Evolutionary conservation across 306 rosid genomes (phyloP), one percentile per base, ranked within the genome.

Genomic region (Carpinus viminea): DNA sequence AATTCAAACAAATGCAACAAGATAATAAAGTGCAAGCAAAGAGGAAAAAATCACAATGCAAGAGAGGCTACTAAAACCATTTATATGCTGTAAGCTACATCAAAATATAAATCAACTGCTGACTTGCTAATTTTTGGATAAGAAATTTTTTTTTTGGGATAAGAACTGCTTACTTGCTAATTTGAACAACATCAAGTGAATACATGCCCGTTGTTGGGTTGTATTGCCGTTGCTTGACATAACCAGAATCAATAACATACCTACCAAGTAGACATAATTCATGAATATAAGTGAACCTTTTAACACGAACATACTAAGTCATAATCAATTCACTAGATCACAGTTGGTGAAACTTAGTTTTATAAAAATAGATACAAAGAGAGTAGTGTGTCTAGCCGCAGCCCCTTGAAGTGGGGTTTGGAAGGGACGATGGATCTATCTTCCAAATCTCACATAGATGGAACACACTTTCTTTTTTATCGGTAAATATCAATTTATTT

Each of bases 181-280:
- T 95, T 91, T 87, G 98, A 84, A 92, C 93, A 87, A 95, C 90
- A 60, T 92, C 97, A 62, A 92, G 98, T 16, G 98, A 92, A 87
- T 92, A 92, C 98, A 95, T 95, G 82, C n/a, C 98, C 97, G 96
- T 84, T 34, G 96, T 90, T 74, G 98, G 98, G 86, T 91, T 95
- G 90, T 95, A 95, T 79, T 88, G 97, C 41, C 96, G 86, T 86
- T 95, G 98, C 93, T 92, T 95, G 76, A 95, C 98, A 84, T 95
- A 95, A 81, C 98, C 98, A 81, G 97, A 87, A 77, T 95, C 98
- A 83, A 91, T 89, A 81, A 95, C 98, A 83, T 91, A 92, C 90
- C 98, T 95, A 78, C 70, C 76, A 86, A 75, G 51, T 76, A 78
- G 47, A 82, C 74, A 66, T 20, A 56, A 43, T 24, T 53, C 5